Conservation (phyloP, 208 protist genomes). For the Zelonia costaricensis region DNA sequence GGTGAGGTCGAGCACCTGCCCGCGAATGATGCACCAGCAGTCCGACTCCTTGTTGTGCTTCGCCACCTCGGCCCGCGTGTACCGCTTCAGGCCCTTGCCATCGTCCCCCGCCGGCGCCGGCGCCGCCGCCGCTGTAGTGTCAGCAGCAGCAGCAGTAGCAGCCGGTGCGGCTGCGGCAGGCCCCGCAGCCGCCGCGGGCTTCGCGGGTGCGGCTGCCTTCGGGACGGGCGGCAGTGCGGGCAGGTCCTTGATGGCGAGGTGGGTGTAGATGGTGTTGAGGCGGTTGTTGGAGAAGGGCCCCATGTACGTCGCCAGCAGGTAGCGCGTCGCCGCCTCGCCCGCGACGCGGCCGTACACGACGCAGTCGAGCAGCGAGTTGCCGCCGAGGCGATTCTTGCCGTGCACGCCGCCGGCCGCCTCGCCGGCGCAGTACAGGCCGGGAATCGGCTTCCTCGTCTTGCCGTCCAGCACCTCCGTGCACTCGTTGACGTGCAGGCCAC, state of each 20-base stretch:
- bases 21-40: constrained; percentile 51
- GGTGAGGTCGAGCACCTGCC: constrained; percentile 65
- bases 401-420: constrained; percentile 96
- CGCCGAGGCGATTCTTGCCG: constrained; percentile 94
- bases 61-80: constrained; percentile 51
- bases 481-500: constrained; percentile 84
- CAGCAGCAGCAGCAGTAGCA: constrained; percentile 19
- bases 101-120: constrained; percentile 33
- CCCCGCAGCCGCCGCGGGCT: constrained; percentile 40
- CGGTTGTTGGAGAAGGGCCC: constrained; percentile 55
- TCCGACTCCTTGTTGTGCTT: constrained; percentile 74
- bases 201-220: constrained; percentile 33
- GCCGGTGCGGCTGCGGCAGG: constrained; percentile 35
- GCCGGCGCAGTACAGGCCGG: constrained; percentile 92
- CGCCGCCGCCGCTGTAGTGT: constrained; percentile 5
- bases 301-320: constrained; percentile 52
- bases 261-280: constrained; percentile 47
- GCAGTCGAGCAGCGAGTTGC: constrained; percentile 96
- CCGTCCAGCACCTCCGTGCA: constrained; percentile 65
- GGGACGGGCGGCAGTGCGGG: constrained; percentile 41
- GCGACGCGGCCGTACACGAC: constrained; percentile 93
- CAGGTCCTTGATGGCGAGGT: constrained; percentile 37
- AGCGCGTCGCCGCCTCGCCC: constrained; percentile 53
- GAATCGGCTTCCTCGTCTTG: constrained; percentile 47
- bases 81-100: constrained; percentile 17